Percentiles rank a stretch among this genome's conserved stretches.
phyloP scores from a whole-genome alignment of 257 asterid species.

The Rubia yunnanensis region DNA sequence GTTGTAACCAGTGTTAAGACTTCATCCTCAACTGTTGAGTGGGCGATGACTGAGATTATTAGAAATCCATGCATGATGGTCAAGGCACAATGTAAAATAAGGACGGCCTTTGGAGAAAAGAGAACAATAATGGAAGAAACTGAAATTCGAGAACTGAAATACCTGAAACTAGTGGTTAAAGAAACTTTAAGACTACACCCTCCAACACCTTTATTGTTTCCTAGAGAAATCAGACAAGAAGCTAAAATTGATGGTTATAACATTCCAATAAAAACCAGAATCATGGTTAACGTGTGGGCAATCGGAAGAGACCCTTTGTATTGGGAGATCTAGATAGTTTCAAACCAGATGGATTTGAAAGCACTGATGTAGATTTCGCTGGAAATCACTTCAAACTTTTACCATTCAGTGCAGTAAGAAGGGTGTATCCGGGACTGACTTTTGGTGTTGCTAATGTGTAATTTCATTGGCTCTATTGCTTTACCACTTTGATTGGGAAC shows the following conservation, averaged over 20 bases:
- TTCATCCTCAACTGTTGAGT: conserved; percentile 1
- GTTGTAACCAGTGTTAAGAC: no score
- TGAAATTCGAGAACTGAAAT: background rate
- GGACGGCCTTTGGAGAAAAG: background rate
- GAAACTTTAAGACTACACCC: conserved; percentile 12
- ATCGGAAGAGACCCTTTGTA: background rate
- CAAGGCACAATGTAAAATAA: conserved; percentile 1
- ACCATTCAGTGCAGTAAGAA: background rate
- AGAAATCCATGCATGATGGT: conserved; percentile 7
- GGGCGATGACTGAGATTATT: conserved; percentile 12
- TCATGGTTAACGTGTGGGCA: conserved; percentile 12
- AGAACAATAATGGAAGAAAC: background rate
- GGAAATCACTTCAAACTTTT: conserved; percentile 11
- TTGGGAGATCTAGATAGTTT: conserved; percentile 1
- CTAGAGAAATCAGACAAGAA: conserved; percentile 16
- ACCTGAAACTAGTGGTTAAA: background rate
- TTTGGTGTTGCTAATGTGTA: background rate
- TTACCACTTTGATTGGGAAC: conserved; percentile 28
- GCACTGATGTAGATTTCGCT: conserved; percentile 6
- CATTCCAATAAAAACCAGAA: background rate
- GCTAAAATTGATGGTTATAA: conserved; percentile 8
- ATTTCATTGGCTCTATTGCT: conserved; percentile 12
- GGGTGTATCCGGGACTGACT: background rate
- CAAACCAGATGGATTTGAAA: background rate
- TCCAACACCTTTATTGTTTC: conserved; percentile 5